Evolutionary conservation across 164 flowering plant genomes (phyloP).

Genomic region (Kingdonia uniflora): DNA sequence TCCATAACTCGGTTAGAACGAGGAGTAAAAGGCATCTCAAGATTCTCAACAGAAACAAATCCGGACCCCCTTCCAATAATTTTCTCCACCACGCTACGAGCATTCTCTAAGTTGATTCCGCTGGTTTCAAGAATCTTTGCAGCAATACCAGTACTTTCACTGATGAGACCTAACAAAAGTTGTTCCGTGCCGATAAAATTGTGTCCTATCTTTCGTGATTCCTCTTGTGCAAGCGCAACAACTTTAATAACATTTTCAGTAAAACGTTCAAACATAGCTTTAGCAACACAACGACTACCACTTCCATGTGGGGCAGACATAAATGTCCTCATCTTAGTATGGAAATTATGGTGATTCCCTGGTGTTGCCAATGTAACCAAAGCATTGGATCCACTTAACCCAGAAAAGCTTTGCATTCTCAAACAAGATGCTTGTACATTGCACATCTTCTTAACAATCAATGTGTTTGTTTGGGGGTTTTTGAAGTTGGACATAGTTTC

Average conservation of each 20-base stretch:
- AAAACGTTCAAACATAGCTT: conserved; percentile 96
- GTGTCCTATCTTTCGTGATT: conserved; percentile 93
- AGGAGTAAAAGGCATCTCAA: conserved; percentile 92
- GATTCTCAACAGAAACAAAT: conserved; percentile 77
- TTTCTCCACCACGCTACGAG: conserved; percentile 93
- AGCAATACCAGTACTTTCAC: conserved; percentile 98
- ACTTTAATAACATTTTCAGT: conserved; percentile 97
- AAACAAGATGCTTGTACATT: too few species aligned
- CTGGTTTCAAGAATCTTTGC: conserved; percentile 90
- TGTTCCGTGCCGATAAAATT: conserved; percentile 97
- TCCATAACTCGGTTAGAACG: conserved; percentile 94
- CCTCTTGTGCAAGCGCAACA: conserved; percentile 97
- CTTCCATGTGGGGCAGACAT: too few species aligned
- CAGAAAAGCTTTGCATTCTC: too few species aligned
- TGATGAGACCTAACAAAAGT: conserved; percentile 82
- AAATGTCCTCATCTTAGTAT: too few species aligned
- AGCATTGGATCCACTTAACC: too few species aligned
- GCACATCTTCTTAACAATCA: too few species aligned
- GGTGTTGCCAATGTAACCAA: too few species aligned
- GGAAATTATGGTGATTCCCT: too few species aligned
- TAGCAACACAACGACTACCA: too few species aligned
- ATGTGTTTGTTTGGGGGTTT: too few species aligned
- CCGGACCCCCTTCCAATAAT: conserved; percentile 94
- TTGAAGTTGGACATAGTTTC: too few species aligned
- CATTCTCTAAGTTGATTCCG: conserved; percentile 92